A percentile compares a stretch with the other conserved stretches of the same genome.
Conservation (phyloP, 2,329 filamentous ascomycete genomes). For the Xylariaceae sp. region DNA sequence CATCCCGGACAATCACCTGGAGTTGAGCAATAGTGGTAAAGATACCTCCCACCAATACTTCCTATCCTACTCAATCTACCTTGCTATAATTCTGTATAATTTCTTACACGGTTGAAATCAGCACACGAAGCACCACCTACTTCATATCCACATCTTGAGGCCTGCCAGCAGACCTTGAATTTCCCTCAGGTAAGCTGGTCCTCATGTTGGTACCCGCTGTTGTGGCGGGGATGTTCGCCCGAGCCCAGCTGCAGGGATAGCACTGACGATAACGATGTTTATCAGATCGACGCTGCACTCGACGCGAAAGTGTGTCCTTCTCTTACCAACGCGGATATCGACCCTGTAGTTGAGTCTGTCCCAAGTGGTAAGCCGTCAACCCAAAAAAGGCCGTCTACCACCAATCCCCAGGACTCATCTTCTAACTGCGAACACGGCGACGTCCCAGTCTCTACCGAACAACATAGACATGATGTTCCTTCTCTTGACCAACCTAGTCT, state of each 20-base stretch:
- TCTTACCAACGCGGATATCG: background rate
- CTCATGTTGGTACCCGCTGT: too few relatives aligned
- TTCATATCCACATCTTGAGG: too few relatives aligned
- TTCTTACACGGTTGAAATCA: too few relatives aligned
- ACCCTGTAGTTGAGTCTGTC: background rate
- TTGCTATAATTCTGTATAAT: too few relatives aligned
- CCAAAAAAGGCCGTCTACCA: slow-evolving; percentile 2
- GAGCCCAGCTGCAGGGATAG: slow-evolving; percentile 25
- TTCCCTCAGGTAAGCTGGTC: too few relatives aligned
- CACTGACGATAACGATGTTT: slow-evolving; percentile 23
- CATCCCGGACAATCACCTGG: slow-evolving; percentile 7
- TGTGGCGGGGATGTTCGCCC: too few relatives aligned
- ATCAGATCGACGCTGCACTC: slow-evolving; percentile 23
- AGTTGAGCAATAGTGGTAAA: too few relatives aligned
- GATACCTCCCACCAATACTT: too few relatives aligned
- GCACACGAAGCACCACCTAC: too few relatives aligned
- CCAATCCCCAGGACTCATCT: slow-evolving; percentile 3
- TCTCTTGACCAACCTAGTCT: slow-evolving; percentile 10
- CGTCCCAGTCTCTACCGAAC: slow-evolving; percentile 4
- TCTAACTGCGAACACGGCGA: slow-evolving; percentile 5
- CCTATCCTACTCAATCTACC: too few relatives aligned
- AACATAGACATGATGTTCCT: slow-evolving; percentile 12
- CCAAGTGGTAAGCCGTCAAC: slow-evolving; percentile 8
- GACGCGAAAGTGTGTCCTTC: slow-evolving; percentile 11
- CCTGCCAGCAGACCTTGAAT: background rate